Conservation (phyloP, 805 yeast genomes). For the Cyberlindnera bimundalis region DNA sequence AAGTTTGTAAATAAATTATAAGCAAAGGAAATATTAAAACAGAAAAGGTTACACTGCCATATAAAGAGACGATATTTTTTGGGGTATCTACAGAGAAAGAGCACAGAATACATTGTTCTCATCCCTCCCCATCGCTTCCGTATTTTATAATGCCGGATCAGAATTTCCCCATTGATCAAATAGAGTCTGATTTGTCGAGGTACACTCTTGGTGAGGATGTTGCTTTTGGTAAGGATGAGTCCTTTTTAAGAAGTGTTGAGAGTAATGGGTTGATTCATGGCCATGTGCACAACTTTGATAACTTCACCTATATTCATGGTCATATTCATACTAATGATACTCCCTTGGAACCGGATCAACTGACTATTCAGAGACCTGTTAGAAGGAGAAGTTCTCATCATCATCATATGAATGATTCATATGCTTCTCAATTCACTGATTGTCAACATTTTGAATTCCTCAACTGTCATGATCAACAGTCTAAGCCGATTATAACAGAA, state of each 20-base stretch:
- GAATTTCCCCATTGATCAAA: constrained; percentile 4
- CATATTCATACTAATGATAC: constrained; percentile 48
- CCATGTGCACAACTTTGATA: constrained; percentile 59
- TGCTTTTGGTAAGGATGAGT: too few relatives aligned
- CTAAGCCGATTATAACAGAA: constrained; percentile 17
- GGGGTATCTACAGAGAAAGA: too few relatives aligned
- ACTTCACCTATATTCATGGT: constrained; percentile 65
- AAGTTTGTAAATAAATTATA: too few relatives aligned
- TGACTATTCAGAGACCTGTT: background rate
- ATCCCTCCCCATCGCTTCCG: too few relatives aligned
- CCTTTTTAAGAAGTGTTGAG: too few relatives aligned
- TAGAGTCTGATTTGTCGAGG: constrained; percentile 13
- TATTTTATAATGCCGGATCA: too few relatives aligned
- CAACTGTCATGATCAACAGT: constrained; percentile 32
- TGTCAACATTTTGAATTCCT: constrained; percentile 41
- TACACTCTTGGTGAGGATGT: too few relatives aligned
- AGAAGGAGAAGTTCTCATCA: constrained; percentile 14
- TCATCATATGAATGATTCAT: constrained; percentile 21
- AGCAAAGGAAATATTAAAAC: too few relatives aligned
- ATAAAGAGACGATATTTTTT: too few relatives aligned
- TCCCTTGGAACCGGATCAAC: too few relatives aligned
- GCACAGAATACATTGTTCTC: too few relatives aligned
- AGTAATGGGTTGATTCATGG: constrained; percentile 58
- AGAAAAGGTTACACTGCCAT: too few relatives aligned
- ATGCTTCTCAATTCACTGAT: constrained; percentile 27